These are phyloP conservation scores for Mortierella sp. DNA, from an alignment of 371 early-diverging fungal species.

Conservation along the genomic window DNA sequence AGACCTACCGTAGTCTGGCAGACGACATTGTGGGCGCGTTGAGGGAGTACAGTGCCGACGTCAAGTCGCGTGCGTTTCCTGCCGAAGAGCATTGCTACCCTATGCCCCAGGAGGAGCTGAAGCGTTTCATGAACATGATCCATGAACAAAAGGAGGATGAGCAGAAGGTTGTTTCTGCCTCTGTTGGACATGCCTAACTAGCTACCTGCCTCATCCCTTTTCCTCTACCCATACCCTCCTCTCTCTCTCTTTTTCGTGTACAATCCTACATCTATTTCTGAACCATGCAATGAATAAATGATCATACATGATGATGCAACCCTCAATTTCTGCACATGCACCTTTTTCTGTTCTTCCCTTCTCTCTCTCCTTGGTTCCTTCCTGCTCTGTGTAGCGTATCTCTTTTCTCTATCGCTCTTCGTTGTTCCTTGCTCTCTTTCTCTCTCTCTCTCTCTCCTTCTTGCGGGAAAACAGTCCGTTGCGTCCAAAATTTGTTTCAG, in stretches of 20 bases:
- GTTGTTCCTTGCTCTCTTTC: background rate
- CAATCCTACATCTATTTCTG: background rate
- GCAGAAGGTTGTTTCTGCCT: background rate
- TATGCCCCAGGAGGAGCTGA: conserved; percentile 71
- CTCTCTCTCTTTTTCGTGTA: background rate
- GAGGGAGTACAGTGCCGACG: conserved; percentile 80
- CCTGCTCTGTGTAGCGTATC: background rate
- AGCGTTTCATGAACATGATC: conserved; percentile 61
- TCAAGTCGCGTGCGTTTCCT: conserved; percentile 85
- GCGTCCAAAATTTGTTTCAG: background rate
- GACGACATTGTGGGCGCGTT: conserved; percentile 78
- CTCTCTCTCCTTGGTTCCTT: background rate
- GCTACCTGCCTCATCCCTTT: background rate
- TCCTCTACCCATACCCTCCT: background rate
- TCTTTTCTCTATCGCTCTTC: background rate
- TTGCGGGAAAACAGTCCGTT: background rate
- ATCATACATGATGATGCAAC: background rate
- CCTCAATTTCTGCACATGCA: conserved; percentile 4
- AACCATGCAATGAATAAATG: conserved; percentile 1
- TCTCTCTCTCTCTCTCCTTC: background rate
- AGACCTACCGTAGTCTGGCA: conserved; percentile 88
- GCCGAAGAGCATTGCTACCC: conserved; percentile 80
- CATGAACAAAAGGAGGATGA: background rate
- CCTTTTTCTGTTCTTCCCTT: background rate
- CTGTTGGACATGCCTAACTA: background rate